A percentile compares a stretch with the other conserved stretches of the same genome.
phyloP scores from a whole-genome alignment of 306 rosid genomes.

The Fragaria ananassa region DNA sequence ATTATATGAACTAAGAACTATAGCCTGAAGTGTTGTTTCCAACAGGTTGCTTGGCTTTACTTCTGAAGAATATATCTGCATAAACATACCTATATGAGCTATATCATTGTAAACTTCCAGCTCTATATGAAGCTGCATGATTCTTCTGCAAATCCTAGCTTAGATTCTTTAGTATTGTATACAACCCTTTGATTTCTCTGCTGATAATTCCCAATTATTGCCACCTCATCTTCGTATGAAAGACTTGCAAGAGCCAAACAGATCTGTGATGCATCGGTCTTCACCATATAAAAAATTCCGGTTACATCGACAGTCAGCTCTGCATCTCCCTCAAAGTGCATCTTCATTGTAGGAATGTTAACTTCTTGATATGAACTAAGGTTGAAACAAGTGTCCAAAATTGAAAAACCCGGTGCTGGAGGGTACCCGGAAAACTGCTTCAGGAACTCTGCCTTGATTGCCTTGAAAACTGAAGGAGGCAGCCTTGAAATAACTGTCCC shows the following conservation, averaged over 20 bases:
- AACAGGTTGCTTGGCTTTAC: slow-evolving; percentile 28
- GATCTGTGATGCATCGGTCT: slow-evolving; percentile 64
- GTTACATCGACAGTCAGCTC: slow-evolving; percentile 55
- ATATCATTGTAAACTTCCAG: not conserved
- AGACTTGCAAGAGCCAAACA: slow-evolving; percentile 81
- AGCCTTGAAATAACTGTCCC: slow-evolving; percentile 83
- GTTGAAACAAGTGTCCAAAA: slow-evolving; percentile 74
- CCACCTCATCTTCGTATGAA: slow-evolving; percentile 42
- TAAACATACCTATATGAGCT: not conserved
- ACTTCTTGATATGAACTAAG: slow-evolving; percentile 55
- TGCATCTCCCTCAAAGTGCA: slow-evolving; percentile 61
- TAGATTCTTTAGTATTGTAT: slow-evolving; percentile 59
- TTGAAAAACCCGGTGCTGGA: slow-evolving; percentile 55
- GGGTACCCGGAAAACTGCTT: slow-evolving; percentile 64
- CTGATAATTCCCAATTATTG: slow-evolving; percentile 78
- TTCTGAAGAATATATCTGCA: slow-evolving; percentile 13
- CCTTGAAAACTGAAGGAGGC: slow-evolving; percentile 59
- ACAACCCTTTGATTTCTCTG: slow-evolving; percentile 90
- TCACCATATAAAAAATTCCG: slow-evolving; percentile 52
- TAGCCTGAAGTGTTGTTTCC: slow-evolving; percentile 17
- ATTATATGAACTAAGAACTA: slow-evolving; percentile 11
- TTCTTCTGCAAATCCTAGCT: slow-evolving; percentile 78
- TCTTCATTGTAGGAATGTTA: slow-evolving; percentile 46
- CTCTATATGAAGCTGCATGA: slow-evolving; percentile 52
- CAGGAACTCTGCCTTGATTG: slow-evolving; percentile 60